Base-by-base conservation (phyloP, 2,329 filamentous ascomycete species). In the Kalmusia sp. region DNA sequence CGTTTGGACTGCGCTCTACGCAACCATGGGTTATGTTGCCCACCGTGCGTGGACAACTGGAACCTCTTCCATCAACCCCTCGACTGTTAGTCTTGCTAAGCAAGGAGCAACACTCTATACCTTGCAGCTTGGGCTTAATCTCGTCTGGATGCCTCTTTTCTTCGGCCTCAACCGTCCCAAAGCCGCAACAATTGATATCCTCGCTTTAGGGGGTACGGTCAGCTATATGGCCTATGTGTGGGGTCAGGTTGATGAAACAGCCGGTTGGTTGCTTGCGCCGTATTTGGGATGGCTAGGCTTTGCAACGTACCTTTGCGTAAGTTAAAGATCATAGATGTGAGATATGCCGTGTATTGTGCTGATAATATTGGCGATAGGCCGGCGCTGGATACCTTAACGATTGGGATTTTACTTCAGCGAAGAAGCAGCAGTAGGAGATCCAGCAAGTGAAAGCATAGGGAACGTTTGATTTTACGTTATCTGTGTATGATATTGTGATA, bases 131-230 rank as follows among this genome's bases (percentile, higher is more conserved):
- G 90, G 83, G 9, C 81, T 97, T 46, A 97, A 97, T 73, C 80
- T 96, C 25, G 75, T 88, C 49, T 98, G 91, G 91, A 97, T 92
- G 84, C 93, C 93, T 11, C 83, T 97, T 9, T 97, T 97, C 83
- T 97, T 96, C 71, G 83, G 84, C n/a, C 70, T 88, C 45, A 87
- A 88, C 59, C 84, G 85, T 14, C 92, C 92, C 1, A 81, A 88
- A 47, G 84, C 86, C 68, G 92, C 93, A 3, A 86, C 91, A 6
- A 82, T 83, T 24, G 91, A 97, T 71, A 88, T 96, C 45, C 76
- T 90, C 24, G 82, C 87, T 0, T 80, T 97, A 0, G 91, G 89
- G 7, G 79, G 88, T 25, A 90, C 91, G 41, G 60, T 68, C 14
- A 84, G 82, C 6, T 93, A 92, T 64, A 76, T 97, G 45, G 83